Base-by-base conservation (phyloP, 1,284 basidiomycete species). In the Ceratobasidium sp. region DNA sequence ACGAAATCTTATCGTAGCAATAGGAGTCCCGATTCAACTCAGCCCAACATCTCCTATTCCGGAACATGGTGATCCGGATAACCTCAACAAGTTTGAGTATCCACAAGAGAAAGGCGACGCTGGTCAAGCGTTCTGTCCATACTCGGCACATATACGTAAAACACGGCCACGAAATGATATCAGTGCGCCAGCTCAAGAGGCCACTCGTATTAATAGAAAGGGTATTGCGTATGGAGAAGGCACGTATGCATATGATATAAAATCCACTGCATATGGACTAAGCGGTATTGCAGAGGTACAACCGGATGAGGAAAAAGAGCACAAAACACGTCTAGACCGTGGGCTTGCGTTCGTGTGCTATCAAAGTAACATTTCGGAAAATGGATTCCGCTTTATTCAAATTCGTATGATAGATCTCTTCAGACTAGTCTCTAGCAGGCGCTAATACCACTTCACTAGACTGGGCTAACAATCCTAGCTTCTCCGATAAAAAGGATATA, bases 1-100 rank as follows among this genome's bases (percentile, higher is more conserved):
- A 6, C 14, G 14, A 30, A 3, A 26, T 26, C 9, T 52, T 21
- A 30, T 16, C 3, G 21, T 39, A 16, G 4, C 14, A 30, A 86
- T 85, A 73, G 87, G 86, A 71, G 82, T 84, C 16, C 85, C 85
- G 1, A 78, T 85, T 39, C 83, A 84, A 57, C 76, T 85, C 12
- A 75, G 81, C 0, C 85, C 85, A 0, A 77, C 81, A 73, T 61
- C 77, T 10, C 84, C 85, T 72, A 80, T n/a, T n/a, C n/a, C n/a
- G n/a, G n/a, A n/a, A n/a, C n/a, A 86, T 1, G 76, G 60, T 0
- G 76, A 85, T 21, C 83, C 78, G 4, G 10, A 60, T 2, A 6
- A 39, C 3, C 41, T n/a, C 21, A 60, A 45, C 14, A 26, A 21
- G 18, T 41, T 41, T 26, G 23, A 39, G 21, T 60, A 39, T 41